phyloP scores from a whole-genome alignment of 176 grass and related monocot species.

The Triticum turgidum region DNA sequence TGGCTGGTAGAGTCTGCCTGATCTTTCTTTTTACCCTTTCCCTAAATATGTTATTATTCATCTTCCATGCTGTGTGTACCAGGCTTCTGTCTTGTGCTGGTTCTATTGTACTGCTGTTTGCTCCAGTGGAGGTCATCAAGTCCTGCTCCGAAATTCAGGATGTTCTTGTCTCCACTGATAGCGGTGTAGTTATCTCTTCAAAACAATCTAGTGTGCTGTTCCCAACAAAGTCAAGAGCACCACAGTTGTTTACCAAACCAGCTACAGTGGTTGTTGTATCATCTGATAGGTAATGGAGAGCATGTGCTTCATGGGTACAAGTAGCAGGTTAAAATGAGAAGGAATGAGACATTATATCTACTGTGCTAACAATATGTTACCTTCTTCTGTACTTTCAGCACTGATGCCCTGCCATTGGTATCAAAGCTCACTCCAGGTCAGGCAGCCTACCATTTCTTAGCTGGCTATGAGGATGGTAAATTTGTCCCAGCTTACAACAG shows the following conservation, averaged over 20 bases:
- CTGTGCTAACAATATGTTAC: neutral
- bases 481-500: slow-evolving; percentile 70
- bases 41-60: slow-evolving; percentile 8
- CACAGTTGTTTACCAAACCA: slow-evolving; percentile 48
- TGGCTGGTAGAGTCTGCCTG: slow-evolving; percentile 56
- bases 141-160: slow-evolving; percentile 45
- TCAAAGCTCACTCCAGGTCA: slow-evolving; percentile 76
- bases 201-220: slow-evolving; percentile 57
- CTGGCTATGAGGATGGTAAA: slow-evolving; percentile 77
- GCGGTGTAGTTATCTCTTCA: slow-evolving; percentile 58
- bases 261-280: slow-evolving; percentile 48
- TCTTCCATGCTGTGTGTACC: slow-evolving; percentile 35
- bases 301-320: slow-evolving; percentile 1
- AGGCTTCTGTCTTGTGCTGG: slow-evolving; percentile 58
- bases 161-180: slow-evolving; percentile 51
- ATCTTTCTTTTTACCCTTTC: neutral
- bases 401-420: slow-evolving; percentile 49
- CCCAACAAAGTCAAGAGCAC: slow-evolving; percentile 35
- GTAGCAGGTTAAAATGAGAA: slow-evolving; percentile 20
- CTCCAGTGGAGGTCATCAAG: slow-evolving; percentile 58
- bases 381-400: slow-evolving; percentile 52
- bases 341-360: neutral
- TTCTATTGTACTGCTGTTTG: slow-evolving; percentile 61
- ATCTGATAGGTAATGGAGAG: slow-evolving; percentile 70
- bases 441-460: slow-evolving; percentile 93